phyloP scores from a whole-genome alignment of 345 rosid species.

The Populus alba region DNA sequence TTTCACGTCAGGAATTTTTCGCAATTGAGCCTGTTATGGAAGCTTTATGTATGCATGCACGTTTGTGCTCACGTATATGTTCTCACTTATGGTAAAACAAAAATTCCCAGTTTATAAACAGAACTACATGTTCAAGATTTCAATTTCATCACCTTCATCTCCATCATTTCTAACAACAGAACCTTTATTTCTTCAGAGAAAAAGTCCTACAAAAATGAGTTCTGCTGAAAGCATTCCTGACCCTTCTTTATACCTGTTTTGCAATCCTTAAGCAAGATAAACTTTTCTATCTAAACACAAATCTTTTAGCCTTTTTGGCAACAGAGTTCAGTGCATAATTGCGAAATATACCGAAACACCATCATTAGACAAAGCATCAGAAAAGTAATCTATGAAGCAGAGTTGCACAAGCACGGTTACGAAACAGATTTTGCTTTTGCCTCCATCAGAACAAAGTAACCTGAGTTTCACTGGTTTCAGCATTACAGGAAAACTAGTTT shows the following conservation, averaged over 20 bases:
- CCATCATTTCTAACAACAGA: too few relatives aligned
- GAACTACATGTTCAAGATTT: too few relatives aligned
- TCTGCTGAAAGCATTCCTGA: too few relatives aligned
- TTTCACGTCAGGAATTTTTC: too few relatives aligned
- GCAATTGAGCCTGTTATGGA: too few relatives aligned
- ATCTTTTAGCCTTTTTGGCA: not conserved
- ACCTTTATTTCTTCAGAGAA: too few relatives aligned
- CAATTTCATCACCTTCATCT: too few relatives aligned
- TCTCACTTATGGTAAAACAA: too few relatives aligned
- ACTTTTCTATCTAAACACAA: not conserved
- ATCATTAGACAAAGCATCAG: not conserved
- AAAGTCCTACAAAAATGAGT: too few relatives aligned
- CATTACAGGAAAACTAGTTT: not conserved
- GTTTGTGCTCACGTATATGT: too few relatives aligned
- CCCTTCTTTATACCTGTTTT: not conserved
- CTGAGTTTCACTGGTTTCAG: not conserved
- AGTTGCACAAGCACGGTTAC: not conserved
- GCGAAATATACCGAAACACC: not conserved
- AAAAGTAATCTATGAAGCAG: not conserved
- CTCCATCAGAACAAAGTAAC: not conserved
- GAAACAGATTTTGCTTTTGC: not conserved
- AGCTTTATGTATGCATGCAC: too few relatives aligned
- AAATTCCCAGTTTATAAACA: too few relatives aligned
- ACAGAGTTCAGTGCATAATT: not conserved
- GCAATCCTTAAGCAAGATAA: not conserved